Base-by-base conservation (phyloP, 208 protist genomes). In the Wallacemonas sp. region DNA sequence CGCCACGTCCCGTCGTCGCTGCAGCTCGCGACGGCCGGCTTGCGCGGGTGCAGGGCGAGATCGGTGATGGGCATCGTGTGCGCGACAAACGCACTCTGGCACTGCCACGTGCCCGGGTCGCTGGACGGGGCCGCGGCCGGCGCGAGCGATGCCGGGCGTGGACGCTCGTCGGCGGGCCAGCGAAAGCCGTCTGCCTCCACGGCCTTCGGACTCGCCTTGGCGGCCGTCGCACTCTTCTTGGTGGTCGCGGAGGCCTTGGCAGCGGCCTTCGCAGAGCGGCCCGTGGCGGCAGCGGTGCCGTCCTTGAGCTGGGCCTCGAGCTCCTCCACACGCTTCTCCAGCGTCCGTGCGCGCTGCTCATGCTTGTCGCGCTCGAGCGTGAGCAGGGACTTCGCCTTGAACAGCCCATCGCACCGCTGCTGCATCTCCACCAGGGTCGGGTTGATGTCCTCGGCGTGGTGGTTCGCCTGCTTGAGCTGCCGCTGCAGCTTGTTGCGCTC, bases 1-100 rank as follows among this genome's bases (percentile, higher is more conserved):
- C 97, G 97, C 98, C 98, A 99, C 20, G 91, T 94, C 33, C 81
- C 73, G 61, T 99, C 98, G 68, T 99, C 98, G 22, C 96, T 98
- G 38, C 84, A 96, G 46, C 93, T 98, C 3, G 96, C 98, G 33
- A 98, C 85, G n/a, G 98, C 93, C 14, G 86, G 87, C 68, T 98
- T 98, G 54, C 79, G 77, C 12, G 97, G 97, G 75, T 99, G 97
- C 54, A 98, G 76, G 2, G 92, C 82, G 23, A 99, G 49, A 22
- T 86, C 78, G 10, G 91, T 87, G 32, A 98, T 77, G 4, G 94
- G 33, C 89, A 95, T 94, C 2, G 90, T 78, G 76, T 98, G 94
- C 2, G 87, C 88, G 52, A 82, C 79, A 32, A 97, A 90, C n/a
- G 65, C 72, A 5, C 66, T 67, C 66, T 89, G 81, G 63, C 81